Conservation (phyloP, 805 yeast species). For the Alloascoidea hylecoeti region DNA sequence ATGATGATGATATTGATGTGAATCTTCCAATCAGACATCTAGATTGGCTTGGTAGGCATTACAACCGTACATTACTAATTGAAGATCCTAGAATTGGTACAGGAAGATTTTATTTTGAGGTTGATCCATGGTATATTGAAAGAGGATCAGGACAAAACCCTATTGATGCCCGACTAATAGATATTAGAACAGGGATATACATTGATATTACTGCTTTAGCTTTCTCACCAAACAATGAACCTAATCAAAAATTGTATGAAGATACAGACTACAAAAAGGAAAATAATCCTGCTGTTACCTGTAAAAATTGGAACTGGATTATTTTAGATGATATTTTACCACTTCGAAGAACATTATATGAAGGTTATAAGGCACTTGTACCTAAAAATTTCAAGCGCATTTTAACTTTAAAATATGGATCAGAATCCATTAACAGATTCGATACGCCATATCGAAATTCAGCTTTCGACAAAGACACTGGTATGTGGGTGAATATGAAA, state of each 20-base stretch:
- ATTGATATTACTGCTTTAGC: conserved; percentile 42
- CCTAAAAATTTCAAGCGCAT: conserved; percentile 24
- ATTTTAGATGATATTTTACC: conserved; percentile 34
- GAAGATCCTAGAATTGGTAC: conserved; percentile 29
- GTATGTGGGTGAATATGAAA: conserved; percentile 34
- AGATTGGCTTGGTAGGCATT: conserved; percentile 27
- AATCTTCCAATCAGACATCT: conserved; percentile 36
- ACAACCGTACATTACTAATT: conserved; percentile 30
- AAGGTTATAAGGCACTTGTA: conserved; percentile 35
- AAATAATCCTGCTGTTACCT: conserved; percentile 18
- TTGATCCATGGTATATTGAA: conserved; percentile 33
- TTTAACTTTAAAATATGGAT: conserved; percentile 23
- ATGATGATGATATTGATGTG: conserved; percentile 36
- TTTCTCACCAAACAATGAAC: conserved; percentile 10
- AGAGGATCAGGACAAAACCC: conserved; percentile 31
- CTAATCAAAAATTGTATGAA: conserved; percentile 5
- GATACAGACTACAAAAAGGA: conserved; percentile 8
- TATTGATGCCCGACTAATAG: conserved; percentile 46
- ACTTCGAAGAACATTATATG: conserved; percentile 37
- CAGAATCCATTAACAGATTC: background rate
- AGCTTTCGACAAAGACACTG: conserved; percentile 34
- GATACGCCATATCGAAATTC: conserved; percentile 22
- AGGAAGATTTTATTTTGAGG: conserved; percentile 30
- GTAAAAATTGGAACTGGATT: conserved; percentile 45
- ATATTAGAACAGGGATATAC: conserved; percentile 42